Evolutionary conservation across 352 stramenopile genomes (phyloP).

Genomic region (Halophytophthora batemanensis): DNA sequence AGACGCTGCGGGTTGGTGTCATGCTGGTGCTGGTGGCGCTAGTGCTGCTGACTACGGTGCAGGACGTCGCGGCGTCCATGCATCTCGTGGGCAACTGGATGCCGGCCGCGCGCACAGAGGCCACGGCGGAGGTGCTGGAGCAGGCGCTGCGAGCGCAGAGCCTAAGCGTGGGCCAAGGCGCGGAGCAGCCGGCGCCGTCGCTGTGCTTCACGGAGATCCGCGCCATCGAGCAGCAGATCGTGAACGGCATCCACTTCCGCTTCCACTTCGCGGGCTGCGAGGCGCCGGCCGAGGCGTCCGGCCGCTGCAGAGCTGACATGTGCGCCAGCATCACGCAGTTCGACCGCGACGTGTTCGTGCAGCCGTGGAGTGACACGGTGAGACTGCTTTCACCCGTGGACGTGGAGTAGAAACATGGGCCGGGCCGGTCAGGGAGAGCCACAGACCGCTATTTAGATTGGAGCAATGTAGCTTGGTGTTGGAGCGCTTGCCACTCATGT

Average conservation of each 20-base stretch:
- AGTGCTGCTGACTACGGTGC: slow-evolving; percentile 8
- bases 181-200: slow-evolving; percentile 5
- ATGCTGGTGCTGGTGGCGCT: slow-evolving; percentile 14
- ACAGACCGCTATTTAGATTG: slow-evolving; percentile 18
- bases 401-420: slow-evolving; percentile 15
- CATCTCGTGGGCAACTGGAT: slow-evolving; percentile 45
- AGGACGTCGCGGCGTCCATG: slow-evolving; percentile 13
- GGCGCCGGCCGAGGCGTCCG: slow-evolving; percentile 13
- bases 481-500: no score
- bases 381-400: slow-evolving; percentile 33
- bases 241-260: slow-evolving; percentile 63
- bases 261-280: slow-evolving; percentile 46
- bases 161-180: slow-evolving; percentile 9
- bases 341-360: slow-evolving; percentile 43
- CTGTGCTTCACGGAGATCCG: slow-evolving; percentile 46
- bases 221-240: slow-evolving; percentile 54
- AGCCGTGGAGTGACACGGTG: slow-evolving; percentile 43
- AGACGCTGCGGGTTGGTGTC: no score
- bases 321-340: slow-evolving; percentile 26
- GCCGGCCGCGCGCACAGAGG: slow-evolving; percentile 25
- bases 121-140: slow-evolving; percentile 30
- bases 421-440: no score
- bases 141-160: slow-evolving; percentile 30
- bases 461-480: not conserved
- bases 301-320: slow-evolving; percentile 18